These are phyloP conservation scores for Rhizophlyctis rosea DNA, from an alignment of 192 early-diverging fungal genomes.

Conservation along the genomic window DNA sequence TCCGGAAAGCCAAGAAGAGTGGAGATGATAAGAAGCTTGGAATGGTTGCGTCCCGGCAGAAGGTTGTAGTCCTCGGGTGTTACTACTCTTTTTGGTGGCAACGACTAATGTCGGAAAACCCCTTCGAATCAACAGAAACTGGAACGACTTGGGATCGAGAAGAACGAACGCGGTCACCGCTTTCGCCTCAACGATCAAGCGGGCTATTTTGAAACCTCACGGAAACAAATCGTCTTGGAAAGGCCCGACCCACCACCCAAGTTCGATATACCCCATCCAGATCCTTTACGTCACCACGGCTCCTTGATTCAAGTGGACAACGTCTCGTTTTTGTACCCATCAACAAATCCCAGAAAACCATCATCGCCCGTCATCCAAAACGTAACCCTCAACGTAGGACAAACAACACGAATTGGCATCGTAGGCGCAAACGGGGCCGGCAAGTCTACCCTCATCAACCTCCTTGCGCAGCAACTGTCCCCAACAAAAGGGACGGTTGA, in stretches of 20 bases:
- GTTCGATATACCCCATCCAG: conserved; percentile 69
- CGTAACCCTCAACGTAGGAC: conserved; percentile 68
- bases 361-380: conserved; percentile 60
- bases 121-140: conserved; percentile 32
- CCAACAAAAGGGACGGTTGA: conserved; percentile 66
- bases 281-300: conserved; percentile 60
- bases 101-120: too few relatives aligned
- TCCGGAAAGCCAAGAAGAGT: conserved; percentile 65
- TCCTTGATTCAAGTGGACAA: conserved; percentile 64
- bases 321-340: conserved; percentile 45
- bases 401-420: conserved; percentile 66
- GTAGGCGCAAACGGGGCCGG: conserved; percentile 73
- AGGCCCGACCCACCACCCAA: conserved; percentile 48
- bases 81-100: too few relatives aligned
- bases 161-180: conserved; percentile 42
- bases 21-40: conserved; percentile 82
- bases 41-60: conserved; percentile 65
- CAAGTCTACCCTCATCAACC: conserved; percentile 75
- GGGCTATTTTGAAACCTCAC: conserved; percentile 20
- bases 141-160: conserved; percentile 47
- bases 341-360: conserved; percentile 8
- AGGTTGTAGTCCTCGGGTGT: too few relatives aligned
- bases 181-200: conserved; percentile 47
- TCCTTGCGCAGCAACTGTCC: conserved; percentile 60
- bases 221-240: conserved; percentile 27